phyloP scores from a whole-genome alignment of 2,329 filamentous ascomycete species.

The Cryphonectria nitschkei region DNA sequence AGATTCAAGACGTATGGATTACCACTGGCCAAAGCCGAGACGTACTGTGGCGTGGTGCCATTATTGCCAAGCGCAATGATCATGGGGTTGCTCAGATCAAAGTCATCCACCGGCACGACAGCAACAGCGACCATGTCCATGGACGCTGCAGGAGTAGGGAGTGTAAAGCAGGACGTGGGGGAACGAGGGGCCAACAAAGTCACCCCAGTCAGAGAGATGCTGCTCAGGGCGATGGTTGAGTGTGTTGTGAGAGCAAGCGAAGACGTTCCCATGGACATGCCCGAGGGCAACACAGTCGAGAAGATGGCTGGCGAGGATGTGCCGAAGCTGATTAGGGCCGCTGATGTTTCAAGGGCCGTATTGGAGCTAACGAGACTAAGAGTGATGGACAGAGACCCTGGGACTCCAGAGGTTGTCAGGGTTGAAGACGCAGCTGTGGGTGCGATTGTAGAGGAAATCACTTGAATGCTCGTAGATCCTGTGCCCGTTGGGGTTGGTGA shows the following conservation, averaged over 20 bases:
- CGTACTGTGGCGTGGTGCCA: slow-evolving; percentile 32
- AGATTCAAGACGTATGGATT: slow-evolving; percentile 31
- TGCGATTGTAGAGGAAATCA: slow-evolving; percentile 21
- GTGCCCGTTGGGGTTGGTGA: background rate
- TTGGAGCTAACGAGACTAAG: slow-evolving; percentile 21
- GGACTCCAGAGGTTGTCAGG: slow-evolving; percentile 26
- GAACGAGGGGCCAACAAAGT: slow-evolving; percentile 33
- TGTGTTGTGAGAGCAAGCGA: slow-evolving; percentile 22
- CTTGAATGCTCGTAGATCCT: slow-evolving; percentile 14
- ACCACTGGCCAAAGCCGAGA: slow-evolving; percentile 31
- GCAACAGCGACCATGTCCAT: slow-evolving; percentile 32
- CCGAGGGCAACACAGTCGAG: slow-evolving; percentile 20
- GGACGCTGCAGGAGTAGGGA: slow-evolving; percentile 30
- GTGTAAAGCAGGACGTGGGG: slow-evolving; percentile 33
- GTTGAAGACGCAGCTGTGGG: slow-evolving; percentile 25
- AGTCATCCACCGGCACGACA: slow-evolving; percentile 21
- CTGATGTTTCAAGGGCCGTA: slow-evolving; percentile 18
- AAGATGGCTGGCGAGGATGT: slow-evolving; percentile 26
- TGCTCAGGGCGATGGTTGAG: slow-evolving; percentile 20
- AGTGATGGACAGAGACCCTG: slow-evolving; percentile 19
- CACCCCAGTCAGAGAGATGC: slow-evolving; percentile 30
- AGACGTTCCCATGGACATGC: slow-evolving; percentile 20
- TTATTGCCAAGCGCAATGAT: slow-evolving; percentile 34
- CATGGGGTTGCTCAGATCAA: slow-evolving; percentile 28
- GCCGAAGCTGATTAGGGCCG: slow-evolving; percentile 26